Conservation (phyloP, 441 rosid genomes). For the Lagerstroemia fauriei region DNA sequence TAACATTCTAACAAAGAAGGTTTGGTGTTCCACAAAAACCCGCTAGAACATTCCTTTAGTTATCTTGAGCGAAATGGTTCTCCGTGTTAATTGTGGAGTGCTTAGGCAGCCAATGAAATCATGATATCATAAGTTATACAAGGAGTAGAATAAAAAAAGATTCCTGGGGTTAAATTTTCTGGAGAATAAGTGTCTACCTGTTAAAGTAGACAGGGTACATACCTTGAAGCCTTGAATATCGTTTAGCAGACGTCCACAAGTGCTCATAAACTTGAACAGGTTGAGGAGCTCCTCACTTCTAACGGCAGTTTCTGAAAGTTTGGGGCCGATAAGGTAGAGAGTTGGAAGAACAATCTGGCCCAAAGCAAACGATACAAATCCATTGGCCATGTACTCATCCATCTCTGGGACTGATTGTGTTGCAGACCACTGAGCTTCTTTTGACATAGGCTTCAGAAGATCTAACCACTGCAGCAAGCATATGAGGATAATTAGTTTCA, state of each 20-base stretch:
- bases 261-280: conserved; percentile 59
- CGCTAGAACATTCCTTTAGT: too few species aligned
- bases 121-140: not conserved
- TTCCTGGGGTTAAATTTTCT: not conserved
- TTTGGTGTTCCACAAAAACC: too few species aligned
- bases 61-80: too few species aligned
- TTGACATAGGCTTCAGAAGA: conserved; percentile 62
- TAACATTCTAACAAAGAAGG: too few species aligned
- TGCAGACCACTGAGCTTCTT: conserved; percentile 59
- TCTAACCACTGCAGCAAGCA: conserved; percentile 68
- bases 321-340: conserved; percentile 65
- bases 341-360: conserved; percentile 78
- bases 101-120: too few species aligned
- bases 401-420: conserved; percentile 55
- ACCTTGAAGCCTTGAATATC: conserved; percentile 71
- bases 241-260: conserved; percentile 75
- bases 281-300: conserved; percentile 40
- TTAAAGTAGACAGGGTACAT: not conserved
- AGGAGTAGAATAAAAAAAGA: not conserved
- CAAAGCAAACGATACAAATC: conserved; percentile 61
- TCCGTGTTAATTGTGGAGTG: too few species aligned
- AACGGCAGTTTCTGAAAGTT: conserved; percentile 45
- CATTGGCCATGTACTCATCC: conserved; percentile 74
- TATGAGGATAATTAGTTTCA: not conserved
- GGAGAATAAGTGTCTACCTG: not conserved